These are phyloP conservation scores for Aspergillus amoenus DNA, from an alignment of 2,329 filamentous ascomycete genomes.

Conservation along the genomic window DNA sequence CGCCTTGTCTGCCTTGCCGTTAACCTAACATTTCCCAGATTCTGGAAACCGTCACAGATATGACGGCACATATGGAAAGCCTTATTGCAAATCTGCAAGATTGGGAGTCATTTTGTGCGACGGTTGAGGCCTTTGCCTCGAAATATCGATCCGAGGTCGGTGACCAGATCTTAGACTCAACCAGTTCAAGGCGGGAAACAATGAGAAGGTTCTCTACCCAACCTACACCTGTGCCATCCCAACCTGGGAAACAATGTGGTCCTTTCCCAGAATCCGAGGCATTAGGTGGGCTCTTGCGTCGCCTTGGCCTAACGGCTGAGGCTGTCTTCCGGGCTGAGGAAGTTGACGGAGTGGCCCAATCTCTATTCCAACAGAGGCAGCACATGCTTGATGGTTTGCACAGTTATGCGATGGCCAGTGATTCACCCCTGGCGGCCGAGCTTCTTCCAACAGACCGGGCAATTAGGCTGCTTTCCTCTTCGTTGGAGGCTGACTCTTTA, in stretches of 20 bases:
- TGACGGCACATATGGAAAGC: slow-evolving; percentile 33
- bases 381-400: slow-evolving; percentile 29
- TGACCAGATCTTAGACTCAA: slow-evolving; percentile 20
- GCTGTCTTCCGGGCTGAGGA: slow-evolving; percentile 25
- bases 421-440: slow-evolving; percentile 31
- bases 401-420: slow-evolving; percentile 28
- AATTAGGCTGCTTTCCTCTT: slow-evolving; percentile 31
- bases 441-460: slow-evolving; percentile 33
- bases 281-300: slow-evolving; percentile 34
- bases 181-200: slow-evolving; percentile 27
- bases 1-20: not conserved
- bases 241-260: slow-evolving; percentile 14
- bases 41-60: slow-evolving; percentile 32
- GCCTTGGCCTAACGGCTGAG: slow-evolving; percentile 31
- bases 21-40: slow-evolving; percentile 29
- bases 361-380: slow-evolving; percentile 30
- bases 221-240: slow-evolving; percentile 16
- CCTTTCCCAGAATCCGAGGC: slow-evolving; percentile 22
- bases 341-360: slow-evolving; percentile 16
- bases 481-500: slow-evolving; percentile 30
- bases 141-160: slow-evolving; percentile 33
- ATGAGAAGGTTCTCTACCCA: slow-evolving; percentile 28
- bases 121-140: slow-evolving; percentile 31
- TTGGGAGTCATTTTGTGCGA: slow-evolving; percentile 36
- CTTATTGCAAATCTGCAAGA: slow-evolving; percentile 29